A percentile compares a stretch with the other conserved stretches of the same genome.
Evolutionary conservation across 1,139 yeast genomes (phyloP).

Genomic region (Taphrina betulina): DNA sequence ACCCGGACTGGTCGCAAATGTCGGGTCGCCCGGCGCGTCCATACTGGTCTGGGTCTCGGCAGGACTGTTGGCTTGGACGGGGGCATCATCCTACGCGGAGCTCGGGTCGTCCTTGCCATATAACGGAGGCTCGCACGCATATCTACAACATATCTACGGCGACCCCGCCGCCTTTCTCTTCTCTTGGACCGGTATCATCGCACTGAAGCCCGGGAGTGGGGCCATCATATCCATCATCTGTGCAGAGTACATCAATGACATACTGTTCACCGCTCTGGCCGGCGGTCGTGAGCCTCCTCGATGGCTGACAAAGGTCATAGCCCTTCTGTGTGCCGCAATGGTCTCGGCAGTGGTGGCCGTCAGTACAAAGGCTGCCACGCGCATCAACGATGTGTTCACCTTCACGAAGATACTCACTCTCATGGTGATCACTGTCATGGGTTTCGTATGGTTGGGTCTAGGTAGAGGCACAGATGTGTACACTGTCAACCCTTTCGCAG

Average conservation of each 20-base stretch:
- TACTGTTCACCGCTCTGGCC: slow-evolving; percentile 29
- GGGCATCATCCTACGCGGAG: slow-evolving; percentile 50
- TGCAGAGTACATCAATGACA: slow-evolving; percentile 46
- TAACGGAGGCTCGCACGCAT: slow-evolving; percentile 50
- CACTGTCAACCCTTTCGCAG: slow-evolving; percentile 41
- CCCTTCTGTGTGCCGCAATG: slow-evolving; percentile 39
- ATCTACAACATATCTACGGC: slow-evolving; percentile 47
- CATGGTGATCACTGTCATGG: slow-evolving; percentile 43
- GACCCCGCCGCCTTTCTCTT: slow-evolving; percentile 47
- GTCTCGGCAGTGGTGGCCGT: slow-evolving; percentile 13
- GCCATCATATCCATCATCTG: slow-evolving; percentile 49
- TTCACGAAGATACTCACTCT: slow-evolving; percentile 45
- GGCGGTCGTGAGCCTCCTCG: slow-evolving; percentile 11
- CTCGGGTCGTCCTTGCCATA: slow-evolving; percentile 48
- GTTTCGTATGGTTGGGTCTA: slow-evolving; percentile 41
- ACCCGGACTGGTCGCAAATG: slow-evolving; percentile 47
- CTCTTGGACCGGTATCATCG: slow-evolving; percentile 48
- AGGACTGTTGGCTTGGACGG: slow-evolving; percentile 50
- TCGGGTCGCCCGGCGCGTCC: slow-evolving; percentile 48
- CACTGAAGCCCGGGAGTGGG: slow-evolving; percentile 48
- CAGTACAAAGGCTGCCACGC: slow-evolving; percentile 45
- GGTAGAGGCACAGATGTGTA: slow-evolving; percentile 41
- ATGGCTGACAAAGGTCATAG: slow-evolving; percentile 38
- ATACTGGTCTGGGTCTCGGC: slow-evolving; percentile 47
- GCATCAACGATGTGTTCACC: slow-evolving; percentile 45